Evolutionary conservation across 768 basidiomycete species (phyloP), one percentile per base, ranked within the genome.

Genomic region (Amanita jacksonii): DNA sequence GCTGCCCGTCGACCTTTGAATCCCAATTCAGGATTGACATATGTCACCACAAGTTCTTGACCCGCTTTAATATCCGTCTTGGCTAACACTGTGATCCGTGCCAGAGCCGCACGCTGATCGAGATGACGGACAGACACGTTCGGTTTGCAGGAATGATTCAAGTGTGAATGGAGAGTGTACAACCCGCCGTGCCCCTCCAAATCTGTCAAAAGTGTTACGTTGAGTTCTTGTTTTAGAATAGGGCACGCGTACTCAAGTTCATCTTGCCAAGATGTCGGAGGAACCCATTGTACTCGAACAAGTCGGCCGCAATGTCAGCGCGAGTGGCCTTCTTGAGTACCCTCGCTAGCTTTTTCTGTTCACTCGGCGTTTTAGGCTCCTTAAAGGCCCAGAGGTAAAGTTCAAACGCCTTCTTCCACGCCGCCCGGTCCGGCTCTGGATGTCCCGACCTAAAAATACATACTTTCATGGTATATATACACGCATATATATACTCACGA

Each of bases 131-230:
- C 79, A 13, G 86, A 84, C 38, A 81, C 52, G 59, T 89, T 93
- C 0, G 91, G 88, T 13, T 65, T 59, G 60, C 91, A 96, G 5
- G 73, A 73, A 59, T 96, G 91, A 60, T 94, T 96, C 23, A 93
- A 60, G 52, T 92, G 86, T 2, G 89, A 83, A 57, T 93, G 89
- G 4, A 92, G 71, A 16, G 72, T 74, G 62, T 92, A 94, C 8
- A 94, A 66, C 2, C 89, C 90, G 2, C 88, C 89, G 43, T 91
- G 86, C 1, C 82, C 76, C 62, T 92, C 90, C 40, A 91, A 66
- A 55, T 91, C 83, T 83, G 41, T 5, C 18, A n/a, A n/a, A n/a
- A n/a, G n/a, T n/a, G n/a, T n/a, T n/a, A n/a, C n/a, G n/a, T n/a
- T n/a, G n/a, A n/a, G n/a, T n/a, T n/a, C n/a, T n/a, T n/a, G n/a